phyloP scores from a whole-genome alignment of 2,329 filamentous ascomycete species.

The Rutstroemia sp. region DNA sequence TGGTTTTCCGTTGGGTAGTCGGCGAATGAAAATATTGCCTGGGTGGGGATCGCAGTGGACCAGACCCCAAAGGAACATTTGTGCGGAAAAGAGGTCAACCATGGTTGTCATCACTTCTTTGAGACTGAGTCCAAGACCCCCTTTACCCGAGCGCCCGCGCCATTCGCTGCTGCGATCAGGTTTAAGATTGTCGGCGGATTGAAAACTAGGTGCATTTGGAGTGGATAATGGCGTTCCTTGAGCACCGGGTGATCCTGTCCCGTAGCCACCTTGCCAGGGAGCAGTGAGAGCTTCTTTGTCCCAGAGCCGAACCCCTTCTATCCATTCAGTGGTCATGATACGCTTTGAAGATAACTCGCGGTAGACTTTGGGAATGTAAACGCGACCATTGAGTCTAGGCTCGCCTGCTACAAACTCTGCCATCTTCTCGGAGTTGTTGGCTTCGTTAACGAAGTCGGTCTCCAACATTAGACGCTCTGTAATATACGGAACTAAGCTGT shows the following conservation, averaged over 20 bases:
- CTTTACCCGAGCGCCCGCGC: conserved; percentile 63
- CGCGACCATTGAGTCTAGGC: conserved; percentile 65
- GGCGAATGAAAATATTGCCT: conserved; percentile 92
- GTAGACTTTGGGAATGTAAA: conserved; percentile 85
- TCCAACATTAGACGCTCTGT: conserved; percentile 86
- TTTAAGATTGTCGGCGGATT: conserved; percentile 56
- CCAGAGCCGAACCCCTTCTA: conserved; percentile 89
- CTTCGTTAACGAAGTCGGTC: conserved; percentile 91
- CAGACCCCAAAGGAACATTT: conserved; percentile 95
- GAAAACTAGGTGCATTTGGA: conserved; percentile 24
- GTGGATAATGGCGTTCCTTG: conserved; percentile 52
- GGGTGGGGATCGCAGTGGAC: conserved; percentile 97
- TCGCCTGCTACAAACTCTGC: conserved; percentile 67
- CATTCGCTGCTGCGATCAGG: conserved; percentile 70
- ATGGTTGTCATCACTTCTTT: conserved; percentile 94
- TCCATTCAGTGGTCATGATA: conserved; percentile 94
- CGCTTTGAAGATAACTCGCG: conserved; percentile 73
- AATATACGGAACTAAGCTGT: conserved; percentile 86
- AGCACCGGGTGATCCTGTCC: conserved; percentile 70
- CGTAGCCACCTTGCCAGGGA: conserved; percentile 71
- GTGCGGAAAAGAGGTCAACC: conserved; percentile 91
- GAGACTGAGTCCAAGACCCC: conserved; percentile 75
- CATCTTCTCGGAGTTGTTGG: conserved; percentile 82
- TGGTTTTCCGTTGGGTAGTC: conserved; percentile 70
- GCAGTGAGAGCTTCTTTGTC: conserved; percentile 76